phyloP scores from a whole-genome alignment of 192 early-diverging fungal species.

The Kappamyces sp. region DNA sequence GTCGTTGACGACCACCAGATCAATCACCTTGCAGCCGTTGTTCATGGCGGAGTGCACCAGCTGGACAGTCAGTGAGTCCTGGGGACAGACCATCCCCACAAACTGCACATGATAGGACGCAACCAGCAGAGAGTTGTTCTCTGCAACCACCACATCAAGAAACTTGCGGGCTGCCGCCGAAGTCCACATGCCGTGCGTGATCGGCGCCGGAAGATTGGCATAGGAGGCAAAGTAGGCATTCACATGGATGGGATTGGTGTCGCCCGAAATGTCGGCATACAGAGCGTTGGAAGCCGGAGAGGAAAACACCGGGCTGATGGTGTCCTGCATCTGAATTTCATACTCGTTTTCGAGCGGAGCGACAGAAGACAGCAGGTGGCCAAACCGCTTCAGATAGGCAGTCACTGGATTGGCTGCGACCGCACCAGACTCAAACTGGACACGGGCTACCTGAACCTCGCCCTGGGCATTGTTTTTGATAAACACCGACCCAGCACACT shows the following conservation, averaged over 20 bases:
- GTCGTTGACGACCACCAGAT: slow-evolving; percentile 82
- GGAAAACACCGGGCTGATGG: slow-evolving; percentile 79
- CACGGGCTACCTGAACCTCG: slow-evolving; percentile 67
- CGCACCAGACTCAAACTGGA: slow-evolving; percentile 68
- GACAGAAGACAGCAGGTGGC: slow-evolving; percentile 41
- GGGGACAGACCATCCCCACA: slow-evolving; percentile 89
- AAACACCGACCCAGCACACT: slow-evolving; percentile 52
- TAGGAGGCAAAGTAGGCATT: slow-evolving; percentile 91
- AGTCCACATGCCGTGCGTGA: slow-evolving; percentile 98
- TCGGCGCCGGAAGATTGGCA: slow-evolving; percentile 80
- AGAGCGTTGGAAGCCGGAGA: slow-evolving; percentile 80
- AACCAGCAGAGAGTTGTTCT: slow-evolving; percentile 85
- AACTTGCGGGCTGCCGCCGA: slow-evolving; percentile 89
- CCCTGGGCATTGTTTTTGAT: slow-evolving; percentile 39
- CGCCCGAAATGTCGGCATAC: slow-evolving; percentile 82
- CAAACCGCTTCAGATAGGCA: slow-evolving; percentile 81
- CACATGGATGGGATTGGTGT: slow-evolving; percentile 95
- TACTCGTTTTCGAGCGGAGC: slow-evolving; percentile 38
- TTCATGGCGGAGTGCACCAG: slow-evolving; percentile 90
- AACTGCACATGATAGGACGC: slow-evolving; percentile 80
- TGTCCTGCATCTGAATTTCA: slow-evolving; percentile 68
- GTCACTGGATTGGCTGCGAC: slow-evolving; percentile 81
- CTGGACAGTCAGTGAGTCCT: slow-evolving; percentile 83
- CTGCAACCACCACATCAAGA: slow-evolving; percentile 91
- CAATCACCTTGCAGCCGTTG: slow-evolving; percentile 92